Percentiles rank a stretch among this genome's conserved stretches.
These are phyloP conservation scores for Pythium dissotocum DNA, from an alignment of 352 stramenopile species.

Conservation along the genomic window DNA sequence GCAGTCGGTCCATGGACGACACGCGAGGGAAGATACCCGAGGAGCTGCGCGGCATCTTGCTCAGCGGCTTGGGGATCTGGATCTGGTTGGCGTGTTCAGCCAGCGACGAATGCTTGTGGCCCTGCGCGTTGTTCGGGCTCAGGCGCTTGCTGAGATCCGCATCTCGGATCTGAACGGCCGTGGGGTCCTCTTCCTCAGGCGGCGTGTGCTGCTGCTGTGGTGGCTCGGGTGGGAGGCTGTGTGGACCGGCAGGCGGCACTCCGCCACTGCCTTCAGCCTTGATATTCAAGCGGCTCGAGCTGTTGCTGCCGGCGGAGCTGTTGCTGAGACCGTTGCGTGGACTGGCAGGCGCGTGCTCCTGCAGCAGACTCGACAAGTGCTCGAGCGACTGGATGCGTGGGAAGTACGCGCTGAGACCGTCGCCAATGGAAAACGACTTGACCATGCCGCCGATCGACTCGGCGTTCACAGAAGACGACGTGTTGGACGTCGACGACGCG, in stretches of 20 bases:
- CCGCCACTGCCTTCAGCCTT: conserved; percentile 5
- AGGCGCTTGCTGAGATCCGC: conserved; percentile 33
- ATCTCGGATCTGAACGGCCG: conserved; percentile 25
- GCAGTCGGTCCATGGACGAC: conserved; percentile 69
- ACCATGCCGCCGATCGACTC: conserved; percentile 34
- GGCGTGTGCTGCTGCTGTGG: not conserved
- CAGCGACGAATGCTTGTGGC: conserved; percentile 15
- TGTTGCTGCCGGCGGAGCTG: not conserved
- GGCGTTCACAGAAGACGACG: conserved; percentile 18
- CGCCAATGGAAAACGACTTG: conserved; percentile 63
- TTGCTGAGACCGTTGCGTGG: conserved; percentile 18
- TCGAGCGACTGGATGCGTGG: conserved; percentile 79
- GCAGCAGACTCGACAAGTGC: conserved; percentile 67
- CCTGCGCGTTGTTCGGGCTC: conserved; percentile 36
- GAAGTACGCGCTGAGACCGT: conserved; percentile 71
- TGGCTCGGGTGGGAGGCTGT: not conserved
- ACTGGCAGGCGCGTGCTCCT: conserved; percentile 63
- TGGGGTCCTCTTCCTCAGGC: conserved; percentile 8
- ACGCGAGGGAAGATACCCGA: conserved; percentile 82
- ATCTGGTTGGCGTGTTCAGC: conserved; percentile 58
- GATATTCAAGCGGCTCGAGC: conserved; percentile 10
- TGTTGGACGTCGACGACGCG: conserved; percentile 7
- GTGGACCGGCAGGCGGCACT: not conserved
- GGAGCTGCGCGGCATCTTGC: conserved; percentile 78
- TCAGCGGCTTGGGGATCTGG: conserved; percentile 71